Conservation (phyloP, 2,329 filamentous ascomycete genomes). For the Trichoderma semiorbis region DNA sequence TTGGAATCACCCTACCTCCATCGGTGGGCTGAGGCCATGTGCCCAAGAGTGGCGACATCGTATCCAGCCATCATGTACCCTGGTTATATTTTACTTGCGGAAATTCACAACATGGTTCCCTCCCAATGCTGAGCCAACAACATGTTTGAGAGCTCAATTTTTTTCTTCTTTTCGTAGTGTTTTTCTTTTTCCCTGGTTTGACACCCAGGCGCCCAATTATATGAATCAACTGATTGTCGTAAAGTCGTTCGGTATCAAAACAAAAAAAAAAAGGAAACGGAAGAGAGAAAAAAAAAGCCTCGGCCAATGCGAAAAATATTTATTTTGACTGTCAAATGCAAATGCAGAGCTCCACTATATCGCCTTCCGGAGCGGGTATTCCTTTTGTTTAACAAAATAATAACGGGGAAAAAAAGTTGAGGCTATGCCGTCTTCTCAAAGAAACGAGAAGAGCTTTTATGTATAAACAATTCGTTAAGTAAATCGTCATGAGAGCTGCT, state of each 20-base stretch:
- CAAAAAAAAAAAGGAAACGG: not conserved
- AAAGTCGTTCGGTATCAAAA: slow-evolving; percentile 7
- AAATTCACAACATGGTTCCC: not conserved
- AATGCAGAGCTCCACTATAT: slow-evolving; percentile 9
- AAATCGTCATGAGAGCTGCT: not conserved
- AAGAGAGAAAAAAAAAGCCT: not conserved
- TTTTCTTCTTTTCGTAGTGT: not conserved
- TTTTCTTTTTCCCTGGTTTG: not conserved
- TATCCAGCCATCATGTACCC: not conserved
- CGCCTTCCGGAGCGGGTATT: slow-evolving; percentile 16
- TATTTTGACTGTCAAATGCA: slow-evolving; percentile 15
- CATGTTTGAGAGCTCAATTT: not conserved
- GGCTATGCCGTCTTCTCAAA: slow-evolving; percentile 8
- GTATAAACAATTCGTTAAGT: not conserved
- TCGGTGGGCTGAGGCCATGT: not conserved
- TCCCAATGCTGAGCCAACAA: not conserved
- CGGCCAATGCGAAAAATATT: slow-evolving; percentile 11
- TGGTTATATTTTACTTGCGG: not conserved
- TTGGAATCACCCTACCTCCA: not conserved
- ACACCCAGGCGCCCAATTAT: not conserved
- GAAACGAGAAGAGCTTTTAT: not conserved
- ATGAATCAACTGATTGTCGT: slow-evolving; percentile 5
- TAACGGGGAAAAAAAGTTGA: not conserved
- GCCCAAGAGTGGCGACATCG: not conserved
- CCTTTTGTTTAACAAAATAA: slow-evolving; percentile 2